Evolutionary conservation across 2,329 filamentous ascomycete genomes (phyloP).

Genomic region (Colletotrichum echinochloae): DNA sequence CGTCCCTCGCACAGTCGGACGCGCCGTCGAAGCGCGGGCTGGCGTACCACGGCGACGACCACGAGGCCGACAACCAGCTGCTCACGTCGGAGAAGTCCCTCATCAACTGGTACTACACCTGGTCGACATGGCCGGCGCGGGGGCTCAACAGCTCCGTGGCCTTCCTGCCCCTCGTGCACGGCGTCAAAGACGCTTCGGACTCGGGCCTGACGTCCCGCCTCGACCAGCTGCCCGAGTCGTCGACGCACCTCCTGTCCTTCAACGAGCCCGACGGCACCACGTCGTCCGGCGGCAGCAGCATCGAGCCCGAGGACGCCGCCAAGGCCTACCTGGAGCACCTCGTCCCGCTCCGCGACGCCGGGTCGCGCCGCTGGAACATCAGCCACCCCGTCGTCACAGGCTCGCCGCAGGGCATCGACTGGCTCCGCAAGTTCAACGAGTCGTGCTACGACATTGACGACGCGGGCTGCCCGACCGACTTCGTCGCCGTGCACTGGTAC

Average conservation of each 20-base stretch:
- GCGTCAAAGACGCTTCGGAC: conserved; percentile 50
- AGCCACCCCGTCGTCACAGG: conserved; percentile 57
- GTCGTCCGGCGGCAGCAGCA: conserved; percentile 53
- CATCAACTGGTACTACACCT: conserved; percentile 58
- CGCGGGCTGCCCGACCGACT: conserved; percentile 54
- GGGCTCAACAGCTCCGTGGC: conserved; percentile 45
- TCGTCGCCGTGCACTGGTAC: conserved; percentile 57
- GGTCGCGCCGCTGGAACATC: conserved; percentile 50
- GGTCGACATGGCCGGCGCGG: conserved; percentile 50
- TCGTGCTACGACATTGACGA: conserved; percentile 55
- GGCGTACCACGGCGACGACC: conserved; percentile 37
- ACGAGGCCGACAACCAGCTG: conserved; percentile 49
- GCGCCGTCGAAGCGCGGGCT: conserved; percentile 34
- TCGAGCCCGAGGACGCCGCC: conserved; percentile 54
- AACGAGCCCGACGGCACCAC: conserved; percentile 58
- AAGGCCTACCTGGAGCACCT: conserved; percentile 53
- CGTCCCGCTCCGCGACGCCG: conserved; percentile 46
- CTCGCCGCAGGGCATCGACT: conserved; percentile 52
- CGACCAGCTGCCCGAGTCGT: conserved; percentile 47
- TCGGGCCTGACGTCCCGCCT: conserved; percentile 46
- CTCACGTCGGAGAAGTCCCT: conserved; percentile 52
- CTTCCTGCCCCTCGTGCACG: conserved; percentile 55
- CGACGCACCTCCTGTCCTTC: conserved; percentile 55
- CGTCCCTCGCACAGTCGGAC: conserved; percentile 21
- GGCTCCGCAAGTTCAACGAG: conserved; percentile 55